Base-by-base conservation (phyloP, 2,329 filamentous ascomycete species). In the Monosporascus sp. region DNA sequence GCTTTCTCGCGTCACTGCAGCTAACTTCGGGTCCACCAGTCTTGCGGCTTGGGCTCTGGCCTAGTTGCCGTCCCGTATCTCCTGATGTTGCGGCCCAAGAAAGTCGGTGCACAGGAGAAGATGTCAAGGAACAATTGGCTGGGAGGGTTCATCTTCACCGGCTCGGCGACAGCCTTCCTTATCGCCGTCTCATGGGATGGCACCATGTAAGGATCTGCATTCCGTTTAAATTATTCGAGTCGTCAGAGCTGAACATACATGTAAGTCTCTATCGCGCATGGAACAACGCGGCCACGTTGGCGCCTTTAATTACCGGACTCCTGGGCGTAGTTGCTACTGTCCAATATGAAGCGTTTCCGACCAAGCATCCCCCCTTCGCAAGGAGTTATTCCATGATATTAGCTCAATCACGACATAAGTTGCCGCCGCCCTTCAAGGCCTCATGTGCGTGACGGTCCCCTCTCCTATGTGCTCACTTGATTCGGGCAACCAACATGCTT, bases 121-220 rank as follows among this genome's bases (percentile, higher is more conserved):
- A 60, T 75, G 8, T 54, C 52, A 20, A 66, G 72, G 0, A 69
- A 78, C 22, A 78, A 82, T 58, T 76, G 70, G 61, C 37, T 74
- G 2, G 78, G 78, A 3, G 73, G 71, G 1, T 59, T 69, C n/a
- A 52, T 78, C 11, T 74, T 81, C 58, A 74, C 74, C 2, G 67
- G 63, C 1, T 72, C 73, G 1, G 65, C 72, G 6, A 71, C 75
- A 9, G 66, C 72, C 5, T 70, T 80, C 17, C 72, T 81, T 6
- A 64, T 79, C 3, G 70, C 75, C 0, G 67, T 80, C n/a, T 75
- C 72, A 3, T 77, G 65, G 78, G 72, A n/a, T 2, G 78, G 77
- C 3, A 57, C 56, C 44, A 43, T 62, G 57, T 60, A 62, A 52
- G n/a, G 60, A 58, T 24, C 22, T 49, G 17, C 3, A 20, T 36